Conservation (phyloP, 345 rosid genomes). For the Anastatica hierochuntica region DNA sequence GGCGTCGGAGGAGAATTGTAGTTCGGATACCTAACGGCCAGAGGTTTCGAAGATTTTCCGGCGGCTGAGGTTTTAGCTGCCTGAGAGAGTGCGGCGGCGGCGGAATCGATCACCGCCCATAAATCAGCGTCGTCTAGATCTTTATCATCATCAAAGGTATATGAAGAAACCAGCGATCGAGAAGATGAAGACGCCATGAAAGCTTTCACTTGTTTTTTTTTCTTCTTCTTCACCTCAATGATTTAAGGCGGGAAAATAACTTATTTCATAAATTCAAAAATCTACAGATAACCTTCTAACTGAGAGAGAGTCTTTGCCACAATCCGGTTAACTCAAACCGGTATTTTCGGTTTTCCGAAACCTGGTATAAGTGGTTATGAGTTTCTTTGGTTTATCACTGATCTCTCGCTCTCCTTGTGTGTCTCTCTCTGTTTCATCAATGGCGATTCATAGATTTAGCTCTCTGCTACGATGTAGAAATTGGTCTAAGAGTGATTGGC, state of each 20-base stretch:
- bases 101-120: conserved; percentile 93
- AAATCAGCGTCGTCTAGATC: conserved; percentile 89
- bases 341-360: too few species aligned
- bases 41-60: conserved; percentile 49
- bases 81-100: conserved; percentile 48
- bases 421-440: too few species aligned
- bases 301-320: background rate
- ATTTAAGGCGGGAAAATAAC: conserved; percentile 11
- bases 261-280: conserved; percentile 7
- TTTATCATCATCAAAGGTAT: conserved; percentile 67
- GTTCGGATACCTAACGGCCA: conserved; percentile 45
- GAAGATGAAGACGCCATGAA: conserved; percentile 24
- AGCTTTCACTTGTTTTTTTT: background rate
- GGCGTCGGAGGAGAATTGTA: conserved; percentile 47
- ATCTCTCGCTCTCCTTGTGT: too few species aligned
- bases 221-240: background rate
- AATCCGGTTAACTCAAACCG: too few species aligned
- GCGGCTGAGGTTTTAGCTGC: conserved; percentile 15
- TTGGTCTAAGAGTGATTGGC: too few species aligned
- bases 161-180: conserved; percentile 16
- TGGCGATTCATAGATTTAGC: too few species aligned
- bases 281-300: background rate
- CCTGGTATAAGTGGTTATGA: too few species aligned
- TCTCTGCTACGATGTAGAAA: too few species aligned
- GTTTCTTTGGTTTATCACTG: too few species aligned